A percentile compares a stretch with the other conserved stretches of the same genome.
phyloP scores from a whole-genome alignment of 371 early-diverging fungal genomes.

The Mortierella sp. region DNA sequence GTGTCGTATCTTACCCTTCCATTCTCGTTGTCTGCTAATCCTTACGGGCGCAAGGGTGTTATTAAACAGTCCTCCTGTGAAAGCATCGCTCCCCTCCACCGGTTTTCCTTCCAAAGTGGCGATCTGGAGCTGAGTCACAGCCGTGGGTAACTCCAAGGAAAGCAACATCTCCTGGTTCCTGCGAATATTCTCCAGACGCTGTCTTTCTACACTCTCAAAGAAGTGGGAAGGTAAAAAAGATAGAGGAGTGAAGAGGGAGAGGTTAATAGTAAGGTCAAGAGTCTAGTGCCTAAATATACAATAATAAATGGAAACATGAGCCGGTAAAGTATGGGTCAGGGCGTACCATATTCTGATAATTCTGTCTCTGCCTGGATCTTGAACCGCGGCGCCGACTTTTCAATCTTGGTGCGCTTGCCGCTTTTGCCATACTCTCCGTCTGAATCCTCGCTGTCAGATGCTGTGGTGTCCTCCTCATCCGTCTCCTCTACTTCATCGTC shows the following conservation, averaged over 20 bases:
- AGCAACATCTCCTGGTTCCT: conserved; percentile 72
- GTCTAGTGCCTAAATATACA: neutral
- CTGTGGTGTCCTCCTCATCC: neutral
- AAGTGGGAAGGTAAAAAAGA: neutral
- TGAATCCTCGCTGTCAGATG: neutral
- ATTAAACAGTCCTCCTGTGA: neutral
- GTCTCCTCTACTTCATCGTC: conserved; percentile 18
- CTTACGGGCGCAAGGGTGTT: neutral
- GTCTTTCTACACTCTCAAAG: conserved; percentile 59
- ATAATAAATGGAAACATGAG: too few relatives aligned
- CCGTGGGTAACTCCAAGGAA: conserved; percentile 60
- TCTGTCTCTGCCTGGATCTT: conserved; percentile 11
- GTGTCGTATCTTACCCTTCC: neutral
- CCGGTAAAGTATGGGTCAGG: neutral
- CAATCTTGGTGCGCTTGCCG: neutral
- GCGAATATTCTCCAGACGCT: conserved; percentile 74
- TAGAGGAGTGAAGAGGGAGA: neutral
- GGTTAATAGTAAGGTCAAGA: neutral
- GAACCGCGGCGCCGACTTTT: neutral
- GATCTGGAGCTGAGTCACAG: conserved; percentile 28
- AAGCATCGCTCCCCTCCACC: neutral
- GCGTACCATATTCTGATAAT: conserved; percentile 47
- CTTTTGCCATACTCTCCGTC: conserved; percentile 10
- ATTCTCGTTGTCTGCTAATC: conserved; percentile 12
- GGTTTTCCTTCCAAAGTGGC: conserved; percentile 13